Base-by-base conservation (phyloP, 1,284 basidiomycete genomes). In the Ganoderma resinaceum region DNA sequence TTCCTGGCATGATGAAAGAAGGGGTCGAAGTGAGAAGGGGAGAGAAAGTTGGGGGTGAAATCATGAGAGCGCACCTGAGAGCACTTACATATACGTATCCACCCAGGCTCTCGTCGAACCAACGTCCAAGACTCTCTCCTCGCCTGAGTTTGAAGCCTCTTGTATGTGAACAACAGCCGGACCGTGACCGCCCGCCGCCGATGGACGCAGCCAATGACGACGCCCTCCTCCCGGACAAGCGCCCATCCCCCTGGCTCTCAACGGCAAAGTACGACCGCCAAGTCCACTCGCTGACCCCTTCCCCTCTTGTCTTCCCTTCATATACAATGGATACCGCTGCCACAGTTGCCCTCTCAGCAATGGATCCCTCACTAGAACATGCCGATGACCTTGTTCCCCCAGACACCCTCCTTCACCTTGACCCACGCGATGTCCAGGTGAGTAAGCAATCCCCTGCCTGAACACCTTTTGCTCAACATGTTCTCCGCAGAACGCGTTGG, bases 401-500 rank as follows among this genome's bases (percentile, higher is more conserved):
- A 55, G 55, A 46, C 46, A 6, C 38, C 31, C 35, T 20, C 38
- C 4, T 16, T 38, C 20, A 26, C 23, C 40, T n/a, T 23, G 61
- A 63, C 62, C 58, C 62, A 64, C 58, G n/a, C 35, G 42, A 62
- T 29, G 38, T 67, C 61, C 66, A 58, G 49, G 70, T 72, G 52
- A 38, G 66, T 58, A n/a, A 49, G 26, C 66, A 26, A 23, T 53
- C 43, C 18, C 42, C 43, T 16, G 35, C 52, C 18, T 18, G 4
- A 11, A 38, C 37, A 59, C n/a, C 3, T 20, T 31, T 37, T n/a
- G 23, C 11, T 20, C 18, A 9, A 40, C 12, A 35, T 5, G 3
- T 20, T 35, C n/a, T 33, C 14, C 66, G 62, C 70, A 89, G 86
- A 79, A 81, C 68, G 78, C 73, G 69, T 79, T 92, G 40, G 78